Conservation (phyloP, 1,284 basidiomycete species). For the Wolfiporia cocos region DNA sequence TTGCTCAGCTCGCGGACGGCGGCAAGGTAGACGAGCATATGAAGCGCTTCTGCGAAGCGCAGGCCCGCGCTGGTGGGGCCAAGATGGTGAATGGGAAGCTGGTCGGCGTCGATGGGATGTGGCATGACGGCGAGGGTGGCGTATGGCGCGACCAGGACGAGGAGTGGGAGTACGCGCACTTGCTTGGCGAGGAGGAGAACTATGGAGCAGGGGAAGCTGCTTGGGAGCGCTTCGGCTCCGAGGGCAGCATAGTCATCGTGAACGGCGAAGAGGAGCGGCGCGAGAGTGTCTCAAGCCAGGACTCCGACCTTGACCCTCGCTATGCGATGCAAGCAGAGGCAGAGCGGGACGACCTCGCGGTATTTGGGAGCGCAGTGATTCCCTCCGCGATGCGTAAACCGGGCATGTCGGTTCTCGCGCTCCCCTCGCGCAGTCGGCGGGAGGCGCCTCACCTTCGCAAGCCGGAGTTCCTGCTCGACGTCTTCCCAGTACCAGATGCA, state of each 20-base stretch:
- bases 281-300: constrained; percentile 40
- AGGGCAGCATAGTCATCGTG: constrained; percentile 7
- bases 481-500: constrained; percentile 22
- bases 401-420: constrained; percentile 26
- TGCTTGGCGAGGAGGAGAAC: constrained; percentile 35
- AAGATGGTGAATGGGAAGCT: constrained; percentile 20
- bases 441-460: constrained; percentile 27
- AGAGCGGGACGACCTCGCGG: constrained; percentile 29
- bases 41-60: constrained; percentile 46
- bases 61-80: constrained; percentile 37
- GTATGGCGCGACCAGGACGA: constrained; percentile 71
- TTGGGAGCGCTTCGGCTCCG: constrained; percentile 25
- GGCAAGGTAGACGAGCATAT: constrained; percentile 54
- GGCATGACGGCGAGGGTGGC: constrained; percentile 51
- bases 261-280: constrained; percentile 30
- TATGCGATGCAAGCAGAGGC: constrained; percentile 40
- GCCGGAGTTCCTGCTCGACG: constrained; percentile 27
- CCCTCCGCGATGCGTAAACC: constrained; percentile 21
- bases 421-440: constrained; percentile 26
- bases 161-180: constrained; percentile 57
- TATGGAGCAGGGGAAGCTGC: constrained; percentile 17
- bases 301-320: constrained; percentile 46
- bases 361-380: constrained; percentile 21
- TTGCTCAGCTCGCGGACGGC: constrained; percentile 25
- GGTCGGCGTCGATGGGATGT: constrained; percentile 41